These are phyloP conservation scores for Quercus lobata DNA, from an alignment of 331 rosid species.

Conservation along the genomic window DNA sequence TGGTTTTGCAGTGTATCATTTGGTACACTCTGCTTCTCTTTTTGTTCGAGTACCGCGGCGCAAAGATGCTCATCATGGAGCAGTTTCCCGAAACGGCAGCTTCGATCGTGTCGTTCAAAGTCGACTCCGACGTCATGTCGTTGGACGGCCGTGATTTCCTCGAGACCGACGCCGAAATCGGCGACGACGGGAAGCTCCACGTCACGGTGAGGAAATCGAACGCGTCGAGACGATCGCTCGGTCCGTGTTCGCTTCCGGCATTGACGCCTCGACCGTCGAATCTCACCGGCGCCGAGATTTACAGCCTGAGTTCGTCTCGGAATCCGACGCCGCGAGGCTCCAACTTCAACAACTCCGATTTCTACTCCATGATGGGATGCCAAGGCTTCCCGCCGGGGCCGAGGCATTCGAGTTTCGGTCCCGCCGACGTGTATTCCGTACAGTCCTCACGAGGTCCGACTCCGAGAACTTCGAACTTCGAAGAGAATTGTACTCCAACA, in stretches of 20 bases:
- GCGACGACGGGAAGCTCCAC: constrained; percentile 93
- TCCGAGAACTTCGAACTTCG: constrained; percentile 85
- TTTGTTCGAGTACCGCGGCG: constrained; percentile 89
- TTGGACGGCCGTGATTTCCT: constrained; percentile 84
- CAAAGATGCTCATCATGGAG: constrained; percentile 82
- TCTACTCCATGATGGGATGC: constrained; percentile 83
- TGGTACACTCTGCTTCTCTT: constrained; percentile 92
- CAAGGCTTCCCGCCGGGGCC: constrained; percentile 39
- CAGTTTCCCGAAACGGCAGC: constrained; percentile 98
- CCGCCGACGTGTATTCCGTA: constrained; percentile 68
- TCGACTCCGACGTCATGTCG: constrained; percentile 91
- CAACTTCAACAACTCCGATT: constrained; percentile 80
- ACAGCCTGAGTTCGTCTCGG: constrained; percentile 81
- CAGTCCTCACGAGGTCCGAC: constrained; percentile 89
- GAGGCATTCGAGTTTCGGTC: constrained; percentile 74
- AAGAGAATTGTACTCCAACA: constrained; percentile 48
- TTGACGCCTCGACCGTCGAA: constrained; percentile 94
- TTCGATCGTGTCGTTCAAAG: constrained; percentile 90
- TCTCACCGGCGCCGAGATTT: constrained; percentile 92
- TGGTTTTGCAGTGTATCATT: constrained; percentile 85
- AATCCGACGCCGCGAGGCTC: constrained; percentile 93
- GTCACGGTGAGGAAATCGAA: constrained; percentile 86
- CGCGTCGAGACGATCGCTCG: constrained; percentile 63
- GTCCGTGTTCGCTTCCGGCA: constrained; percentile 20
- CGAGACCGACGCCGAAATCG: constrained; percentile 92